These are phyloP conservation scores for Rugosomyces carneus DNA, from an alignment of 1,284 basidiomycete genomes.

Conservation along the genomic window DNA sequence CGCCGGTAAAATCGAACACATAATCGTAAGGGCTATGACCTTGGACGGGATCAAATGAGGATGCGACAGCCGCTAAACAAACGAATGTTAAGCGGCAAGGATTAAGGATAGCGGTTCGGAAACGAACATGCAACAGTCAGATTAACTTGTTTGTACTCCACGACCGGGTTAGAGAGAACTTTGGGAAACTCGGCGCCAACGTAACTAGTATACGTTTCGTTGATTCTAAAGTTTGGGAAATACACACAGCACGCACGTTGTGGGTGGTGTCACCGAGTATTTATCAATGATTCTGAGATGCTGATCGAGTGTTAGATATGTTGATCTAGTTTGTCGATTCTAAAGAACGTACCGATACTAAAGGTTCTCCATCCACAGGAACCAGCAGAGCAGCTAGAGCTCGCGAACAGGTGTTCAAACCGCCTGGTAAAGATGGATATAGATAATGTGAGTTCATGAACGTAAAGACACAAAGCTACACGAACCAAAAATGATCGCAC, in stretches of 20 bases:
- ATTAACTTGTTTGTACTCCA: constrained; percentile 84
- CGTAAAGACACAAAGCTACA: not conserved
- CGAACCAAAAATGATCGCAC: constrained; percentile 74
- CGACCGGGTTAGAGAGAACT: constrained; percentile 56
- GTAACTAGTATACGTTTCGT: constrained; percentile 45
- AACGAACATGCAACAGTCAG: constrained; percentile 62
- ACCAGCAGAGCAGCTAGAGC: constrained; percentile 59
- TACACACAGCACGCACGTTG: constrained; percentile 55
- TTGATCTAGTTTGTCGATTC: constrained; percentile 8
- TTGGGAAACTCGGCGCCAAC: constrained; percentile 73
- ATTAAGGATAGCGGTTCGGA: constrained; percentile 2
- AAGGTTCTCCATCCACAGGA: constrained; percentile 54
- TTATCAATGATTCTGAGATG: constrained; percentile 80
- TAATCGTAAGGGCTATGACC: constrained; percentile 62
- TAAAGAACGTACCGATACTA: constrained; percentile 62
- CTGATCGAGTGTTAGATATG: constrained; percentile 30
- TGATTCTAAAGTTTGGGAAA: not conserved
- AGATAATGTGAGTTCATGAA: not conserved
- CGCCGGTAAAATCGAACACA: constrained; percentile 80
- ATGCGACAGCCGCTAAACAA: constrained; percentile 51
- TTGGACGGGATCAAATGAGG: constrained; percentile 63
- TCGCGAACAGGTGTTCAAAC: constrained; percentile 70
- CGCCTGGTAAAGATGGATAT: constrained; percentile 40
- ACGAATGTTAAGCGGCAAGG: constrained; percentile 7
- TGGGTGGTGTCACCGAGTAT: constrained; percentile 79